These are phyloP conservation scores for Plectosphaerella cucumerina DNA, from an alignment of 2,329 filamentous ascomycete species.

Conservation along the genomic window DNA sequence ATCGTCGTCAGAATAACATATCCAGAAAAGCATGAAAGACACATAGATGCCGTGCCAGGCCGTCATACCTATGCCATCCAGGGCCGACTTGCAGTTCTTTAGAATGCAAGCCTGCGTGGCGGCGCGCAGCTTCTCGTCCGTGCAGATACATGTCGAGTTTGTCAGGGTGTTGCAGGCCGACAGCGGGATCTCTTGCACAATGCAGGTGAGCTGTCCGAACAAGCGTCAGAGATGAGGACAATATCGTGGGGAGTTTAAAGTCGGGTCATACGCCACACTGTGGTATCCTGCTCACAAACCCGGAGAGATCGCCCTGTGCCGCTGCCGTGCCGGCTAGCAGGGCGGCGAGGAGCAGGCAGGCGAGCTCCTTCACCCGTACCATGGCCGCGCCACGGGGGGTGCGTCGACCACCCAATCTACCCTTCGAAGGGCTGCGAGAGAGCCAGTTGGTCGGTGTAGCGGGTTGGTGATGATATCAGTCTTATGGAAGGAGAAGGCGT, in stretches of 20 bases:
- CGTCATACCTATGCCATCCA: constrained; percentile 22
- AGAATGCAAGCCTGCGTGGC: constrained; percentile 18
- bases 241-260: background rate
- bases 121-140: constrained; percentile 13
- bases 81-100: constrained; percentile 14
- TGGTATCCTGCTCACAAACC: constrained; percentile 13
- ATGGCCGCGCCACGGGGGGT: background rate
- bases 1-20: background rate
- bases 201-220: constrained; percentile 15
- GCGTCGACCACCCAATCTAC: too few relatives aligned
- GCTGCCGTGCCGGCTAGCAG: background rate
- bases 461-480: too few relatives aligned
- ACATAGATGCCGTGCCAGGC: too few relatives aligned
- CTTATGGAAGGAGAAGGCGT: too few relatives aligned
- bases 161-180: constrained; percentile 17
- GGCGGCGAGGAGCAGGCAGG: background rate
- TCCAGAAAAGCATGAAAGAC: background rate
- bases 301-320: constrained; percentile 8
- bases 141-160: constrained; percentile 24
- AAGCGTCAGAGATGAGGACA: constrained; percentile 1
- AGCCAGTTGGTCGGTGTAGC: too few relatives aligned
- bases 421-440: too few relatives aligned
- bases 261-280: constrained; percentile 15
- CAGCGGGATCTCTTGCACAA: constrained; percentile 13
- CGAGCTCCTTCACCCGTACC: constrained; percentile 9